phyloP scores from a whole-genome alignment of 495 filamentous ascomycete genomes.

The Aspergillus saccharolyticus region DNA sequence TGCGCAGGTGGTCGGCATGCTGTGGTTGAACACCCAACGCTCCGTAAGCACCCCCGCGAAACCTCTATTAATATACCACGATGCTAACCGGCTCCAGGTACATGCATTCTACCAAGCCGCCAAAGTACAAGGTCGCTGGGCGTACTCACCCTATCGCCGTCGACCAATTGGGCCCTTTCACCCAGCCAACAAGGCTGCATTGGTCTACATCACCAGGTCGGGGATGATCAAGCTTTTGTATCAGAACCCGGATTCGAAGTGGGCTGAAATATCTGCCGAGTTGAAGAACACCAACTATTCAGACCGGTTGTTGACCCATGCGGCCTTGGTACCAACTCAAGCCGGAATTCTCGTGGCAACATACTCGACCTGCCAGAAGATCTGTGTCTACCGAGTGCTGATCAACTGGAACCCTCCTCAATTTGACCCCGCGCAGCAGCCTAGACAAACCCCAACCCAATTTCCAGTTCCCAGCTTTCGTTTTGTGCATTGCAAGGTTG shows the following conservation, averaged over 20 bases:
- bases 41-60: slow-evolving; percentile 34
- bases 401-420: slow-evolving; percentile 45
- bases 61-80: not conserved
- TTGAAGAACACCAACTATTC: slow-evolving; percentile 64
- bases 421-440: slow-evolving; percentile 31
- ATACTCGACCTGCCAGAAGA: slow-evolving; percentile 61
- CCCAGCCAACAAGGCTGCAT: slow-evolving; percentile 59
- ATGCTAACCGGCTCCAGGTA: slow-evolving; percentile 25
- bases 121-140: slow-evolving; percentile 48
- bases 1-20: slow-evolving; percentile 71
- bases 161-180: slow-evolving; percentile 59
- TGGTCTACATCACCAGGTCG: slow-evolving; percentile 65
- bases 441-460: slow-evolving; percentile 28
- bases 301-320: slow-evolving; percentile 72
- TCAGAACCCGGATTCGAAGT: slow-evolving; percentile 60
- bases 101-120: slow-evolving; percentile 50
- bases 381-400: slow-evolving; percentile 56
- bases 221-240: slow-evolving; percentile 67
- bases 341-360: slow-evolving; percentile 61
- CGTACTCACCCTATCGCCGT: slow-evolving; percentile 44
- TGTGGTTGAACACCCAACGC: slow-evolving; percentile 69
- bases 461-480: slow-evolving; percentile 42
- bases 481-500: slow-evolving; percentile 37
- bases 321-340: slow-evolving; percentile 68
- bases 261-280: slow-evolving; percentile 61